Percentiles rank a stretch among this genome's conserved stretches.
Conservation (phyloP, 495 filamentous ascomycete genomes). For the Hypoxylon lienhwacheense region DNA sequence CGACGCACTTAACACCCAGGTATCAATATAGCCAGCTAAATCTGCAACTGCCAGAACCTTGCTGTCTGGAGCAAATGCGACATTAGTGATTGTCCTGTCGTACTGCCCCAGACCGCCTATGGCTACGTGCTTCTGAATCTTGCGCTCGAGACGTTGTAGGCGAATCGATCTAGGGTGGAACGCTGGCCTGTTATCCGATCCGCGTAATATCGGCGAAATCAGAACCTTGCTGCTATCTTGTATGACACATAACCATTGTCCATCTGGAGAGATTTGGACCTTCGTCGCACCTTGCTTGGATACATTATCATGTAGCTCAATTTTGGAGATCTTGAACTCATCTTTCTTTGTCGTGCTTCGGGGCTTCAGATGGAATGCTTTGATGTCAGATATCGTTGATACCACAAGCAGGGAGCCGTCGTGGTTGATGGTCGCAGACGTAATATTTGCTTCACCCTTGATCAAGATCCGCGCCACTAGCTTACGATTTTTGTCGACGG, state of each 20-base stretch:
- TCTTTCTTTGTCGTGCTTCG: constrained; percentile 49
- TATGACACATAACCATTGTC: constrained; percentile 75
- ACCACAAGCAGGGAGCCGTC: constrained; percentile 77
- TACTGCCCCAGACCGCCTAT: constrained; percentile 77
- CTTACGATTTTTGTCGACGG: constrained; percentile 53
- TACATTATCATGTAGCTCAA: constrained; percentile 58
- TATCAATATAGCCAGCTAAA: constrained; percentile 82
- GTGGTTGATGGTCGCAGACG: constrained; percentile 70
- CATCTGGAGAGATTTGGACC: constrained; percentile 71
- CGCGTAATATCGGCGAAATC: constrained; percentile 45
- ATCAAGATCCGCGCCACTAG: constrained; percentile 73
- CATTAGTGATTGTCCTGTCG: constrained; percentile 71
- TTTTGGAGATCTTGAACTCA: constrained; percentile 66
- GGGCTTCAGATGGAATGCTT: constrained; percentile 68
- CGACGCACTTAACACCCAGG: constrained; percentile 62
- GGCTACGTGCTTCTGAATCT: constrained; percentile 56
- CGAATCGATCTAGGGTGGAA: constrained; percentile 52
- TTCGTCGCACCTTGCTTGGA: constrained; percentile 64
- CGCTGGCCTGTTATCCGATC: constrained; percentile 40
- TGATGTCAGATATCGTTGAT: constrained; percentile 74
- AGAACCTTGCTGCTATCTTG: constrained; percentile 81
- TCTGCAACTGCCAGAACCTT: constrained; percentile 76
- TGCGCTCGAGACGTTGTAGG: constrained; percentile 62
- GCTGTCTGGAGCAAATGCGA: constrained; percentile 80
- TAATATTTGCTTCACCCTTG: constrained; percentile 84